Conservation (phyloP, 345 rosid genomes). For the Citrus reticulata region DNA sequence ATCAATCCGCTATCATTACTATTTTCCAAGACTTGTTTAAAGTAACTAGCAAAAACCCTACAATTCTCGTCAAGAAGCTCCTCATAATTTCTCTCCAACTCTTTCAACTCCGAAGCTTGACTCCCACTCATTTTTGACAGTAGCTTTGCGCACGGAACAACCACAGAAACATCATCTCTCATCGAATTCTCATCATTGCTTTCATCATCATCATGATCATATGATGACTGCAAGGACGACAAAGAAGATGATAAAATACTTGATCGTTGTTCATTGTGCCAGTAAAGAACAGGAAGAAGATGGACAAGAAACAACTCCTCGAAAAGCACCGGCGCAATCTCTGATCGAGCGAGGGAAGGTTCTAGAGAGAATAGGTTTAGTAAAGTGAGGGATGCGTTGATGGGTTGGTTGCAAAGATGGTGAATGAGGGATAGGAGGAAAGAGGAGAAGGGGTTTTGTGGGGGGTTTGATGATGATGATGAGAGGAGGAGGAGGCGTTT, state of each 20-base stretch:
- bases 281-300: slow-evolving; percentile 43
- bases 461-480: neutral
- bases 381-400: slow-evolving; percentile 33
- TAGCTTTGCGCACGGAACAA: slow-evolving; percentile 31
- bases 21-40: slow-evolving; percentile 32
- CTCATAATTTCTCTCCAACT: slow-evolving; percentile 43
- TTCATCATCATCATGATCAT: neutral
- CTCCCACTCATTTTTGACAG: slow-evolving; percentile 51
- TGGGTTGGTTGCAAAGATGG: slow-evolving; percentile 39
- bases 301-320: slow-evolving; percentile 50
- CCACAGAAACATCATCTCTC: slow-evolving; percentile 27
- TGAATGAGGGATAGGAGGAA: slow-evolving; percentile 48
- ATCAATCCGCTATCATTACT: slow-evolving; percentile 15
- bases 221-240: neutral
- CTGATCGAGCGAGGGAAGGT: slow-evolving; percentile 48
- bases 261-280: slow-evolving; percentile 40
- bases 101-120: slow-evolving; percentile 49
- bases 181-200: slow-evolving; percentile 20
- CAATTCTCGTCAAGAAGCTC: slow-evolving; percentile 56
- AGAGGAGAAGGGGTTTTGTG: slow-evolving; percentile 30
- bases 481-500: slow-evolving; percentile 52
- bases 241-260: slow-evolving; percentile 26
- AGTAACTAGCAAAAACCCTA: slow-evolving; percentile 40
- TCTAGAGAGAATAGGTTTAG: slow-evolving; percentile 39
- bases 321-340: slow-evolving; percentile 43